Evolutionary conservation across 140 eudicot genomes (phyloP).

Genomic region (Ambrosia hybrid): DNA sequence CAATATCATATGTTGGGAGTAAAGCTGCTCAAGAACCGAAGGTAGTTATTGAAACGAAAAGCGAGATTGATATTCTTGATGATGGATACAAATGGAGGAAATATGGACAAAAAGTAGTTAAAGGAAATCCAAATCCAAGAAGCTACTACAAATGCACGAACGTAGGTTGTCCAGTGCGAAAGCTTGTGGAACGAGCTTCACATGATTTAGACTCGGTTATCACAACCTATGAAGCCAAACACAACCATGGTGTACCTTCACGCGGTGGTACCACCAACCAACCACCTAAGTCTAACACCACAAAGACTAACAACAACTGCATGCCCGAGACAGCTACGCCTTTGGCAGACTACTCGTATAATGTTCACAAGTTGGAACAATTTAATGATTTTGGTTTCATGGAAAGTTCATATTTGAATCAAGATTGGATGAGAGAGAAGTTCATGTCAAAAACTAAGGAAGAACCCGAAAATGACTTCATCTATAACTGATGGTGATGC

Average conservation of each 20-base stretch:
- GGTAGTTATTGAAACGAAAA: slow-evolving; percentile 85
- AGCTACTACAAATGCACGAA: slow-evolving; percentile 96
- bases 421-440: slow-evolving; percentile 32
- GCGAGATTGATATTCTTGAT: slow-evolving; percentile 81
- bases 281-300: slow-evolving; percentile 28
- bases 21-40: slow-evolving; percentile 62
- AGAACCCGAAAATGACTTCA: slow-evolving; percentile 60
- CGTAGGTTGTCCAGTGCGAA: slow-evolving; percentile 77
- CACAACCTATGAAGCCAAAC: slow-evolving; percentile 92
- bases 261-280: slow-evolving; percentile 48
- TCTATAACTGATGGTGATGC: slow-evolving; percentile 22
- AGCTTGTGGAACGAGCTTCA: slow-evolving; percentile 90
- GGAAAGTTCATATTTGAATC: slow-evolving; percentile 16
- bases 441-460: slow-evolving; percentile 42
- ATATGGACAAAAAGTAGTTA: slow-evolving; percentile 93
- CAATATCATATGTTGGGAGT: slow-evolving; percentile 52
- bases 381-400: slow-evolving; percentile 27
- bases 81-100: slow-evolving; percentile 97
- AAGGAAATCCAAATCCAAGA: slow-evolving; percentile 95
- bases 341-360: slow-evolving; percentile 23
- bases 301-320: slow-evolving; percentile 10
- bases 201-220: slow-evolving; percentile 76
- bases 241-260: slow-evolving; percentile 81
- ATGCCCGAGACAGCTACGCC: slow-evolving; percentile 46
- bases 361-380: slow-evolving; percentile 41